Evolutionary conservation across 495 filamentous ascomycete genomes (phyloP).

Genomic region (Jackrogersella minutella): DNA sequence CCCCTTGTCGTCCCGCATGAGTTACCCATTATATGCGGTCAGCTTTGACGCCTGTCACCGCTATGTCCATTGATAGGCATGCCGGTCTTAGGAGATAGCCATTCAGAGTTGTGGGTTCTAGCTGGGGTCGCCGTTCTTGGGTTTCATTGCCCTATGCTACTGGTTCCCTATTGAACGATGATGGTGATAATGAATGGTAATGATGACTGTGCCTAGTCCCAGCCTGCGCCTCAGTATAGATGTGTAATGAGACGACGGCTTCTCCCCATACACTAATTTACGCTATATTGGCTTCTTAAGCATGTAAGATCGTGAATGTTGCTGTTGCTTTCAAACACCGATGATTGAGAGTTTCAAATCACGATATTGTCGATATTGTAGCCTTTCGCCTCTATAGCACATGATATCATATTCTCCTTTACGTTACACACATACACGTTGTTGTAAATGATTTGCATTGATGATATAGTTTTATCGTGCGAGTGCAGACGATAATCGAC

Average conservation of each 20-base stretch:
- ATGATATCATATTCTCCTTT: neutral
- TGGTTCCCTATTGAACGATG: slow-evolving; percentile 12
- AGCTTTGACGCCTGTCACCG: slow-evolving; percentile 37
- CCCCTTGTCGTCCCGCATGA: slow-evolving; percentile 28
- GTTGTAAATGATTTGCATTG: slow-evolving; percentile 7
- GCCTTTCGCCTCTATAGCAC: slow-evolving; percentile 13
- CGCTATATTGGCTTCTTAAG: slow-evolving; percentile 31
- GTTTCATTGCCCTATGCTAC: slow-evolving; percentile 23
- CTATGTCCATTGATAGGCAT: slow-evolving; percentile 19
- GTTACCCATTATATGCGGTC: slow-evolving; percentile 41
- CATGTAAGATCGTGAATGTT: slow-evolving; percentile 34
- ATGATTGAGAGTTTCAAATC: slow-evolving; percentile 22
- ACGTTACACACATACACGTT: neutral
- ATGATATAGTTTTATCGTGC: neutral
- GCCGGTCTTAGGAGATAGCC: slow-evolving; percentile 16
- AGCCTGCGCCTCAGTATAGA: neutral
- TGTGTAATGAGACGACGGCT: neutral
- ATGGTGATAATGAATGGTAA: slow-evolving; percentile 9
- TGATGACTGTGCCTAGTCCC: slow-evolving; percentile 21
- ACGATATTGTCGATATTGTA: slow-evolving; percentile 19
- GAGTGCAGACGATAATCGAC: slow-evolving; percentile 11
- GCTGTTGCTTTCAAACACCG: slow-evolving; percentile 36
- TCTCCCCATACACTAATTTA: slow-evolving; percentile 11
- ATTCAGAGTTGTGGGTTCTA: slow-evolving; percentile 8
- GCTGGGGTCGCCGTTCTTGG: slow-evolving; percentile 11